These are phyloP conservation scores for Colletotrichum viniferum DNA, from an alignment of 2,329 filamentous ascomycete genomes.

Conservation along the genomic window DNA sequence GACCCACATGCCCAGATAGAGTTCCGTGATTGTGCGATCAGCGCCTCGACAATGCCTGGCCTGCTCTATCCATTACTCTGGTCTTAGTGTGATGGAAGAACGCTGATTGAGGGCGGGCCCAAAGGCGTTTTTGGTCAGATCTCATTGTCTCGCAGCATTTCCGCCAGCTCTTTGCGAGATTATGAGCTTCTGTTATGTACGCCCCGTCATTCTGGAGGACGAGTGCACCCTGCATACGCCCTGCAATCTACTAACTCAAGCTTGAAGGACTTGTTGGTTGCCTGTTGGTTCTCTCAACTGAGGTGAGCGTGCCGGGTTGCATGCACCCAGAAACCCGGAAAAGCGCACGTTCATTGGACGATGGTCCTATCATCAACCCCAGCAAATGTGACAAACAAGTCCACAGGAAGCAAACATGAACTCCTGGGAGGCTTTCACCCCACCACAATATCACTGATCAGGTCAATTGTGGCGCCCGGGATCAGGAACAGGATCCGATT, in stretches of 20 bases:
- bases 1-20: not conserved
- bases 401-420: constrained; percentile 8
- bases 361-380: not conserved
- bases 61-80: not conserved
- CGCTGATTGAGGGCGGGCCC: not conserved
- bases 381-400: not conserved
- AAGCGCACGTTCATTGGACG: not conserved
- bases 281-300: not conserved
- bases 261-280: not conserved
- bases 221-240: not conserved
- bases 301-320: not conserved
- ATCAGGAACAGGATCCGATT: not conserved
- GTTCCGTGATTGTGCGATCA: not conserved
- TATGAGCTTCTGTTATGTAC: not conserved
- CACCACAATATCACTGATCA: not conserved
- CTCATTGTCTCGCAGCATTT: not conserved
- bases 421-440: not conserved
- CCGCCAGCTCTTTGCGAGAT: not conserved
- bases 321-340: not conserved
- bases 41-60: not conserved
- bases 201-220: not conserved
- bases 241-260: not conserved
- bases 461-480: not conserved
- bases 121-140: not conserved
- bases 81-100: not conserved